Base-by-base conservation (phyloP, 2,329 filamentous ascomycete genomes). In the Penicillium hordei region DNA sequence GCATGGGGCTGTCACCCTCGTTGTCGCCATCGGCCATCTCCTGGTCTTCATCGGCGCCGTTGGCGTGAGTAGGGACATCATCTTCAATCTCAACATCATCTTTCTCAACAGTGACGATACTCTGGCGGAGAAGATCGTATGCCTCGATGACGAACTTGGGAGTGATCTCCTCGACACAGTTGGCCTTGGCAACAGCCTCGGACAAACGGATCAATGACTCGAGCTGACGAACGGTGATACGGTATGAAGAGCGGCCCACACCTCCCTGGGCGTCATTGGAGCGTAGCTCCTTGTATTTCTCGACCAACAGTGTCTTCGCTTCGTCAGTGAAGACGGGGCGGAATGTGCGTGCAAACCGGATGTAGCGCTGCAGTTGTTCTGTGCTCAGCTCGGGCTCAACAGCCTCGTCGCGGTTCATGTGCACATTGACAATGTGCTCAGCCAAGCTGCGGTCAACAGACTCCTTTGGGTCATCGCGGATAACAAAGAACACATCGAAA, bases 401-500 rank as follows among this genome's bases (percentile, higher is more conserved):
- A 58, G 93, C 94, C 60, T 89, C 91, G 70, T 99, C 94, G 55
- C 94, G 89, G 60, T 95, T 83, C 75, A 94, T 92, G 77, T 99
- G 94, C 56, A 99, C 89, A 59, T 87, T 87, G 60, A 99, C 93
- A 70, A 99, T 99, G 75, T 99, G 94, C 70, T 93, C 86, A 2
- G 94, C 94, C 4, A 99, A 83, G 71, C 95, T 91, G 56, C 92
- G 89, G 72, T 99, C 94, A 34, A 96, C 87, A 39, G 84, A 79
- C 78, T 97, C 93, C 71, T 97, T 96, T 74, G 93, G 97, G 70
- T 99, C 94, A 72, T 99, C 94, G 0, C 97, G 84, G 27, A 99
- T 89, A 52, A 99, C 92, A 72, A 99, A 99, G 83, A 99, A 99
- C 10, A 99, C 82, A 80, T 99, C 94, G 76, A 99, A 99, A 81